These are phyloP conservation scores for Citrus australasica DNA, from an alignment of 345 rosid species.

Conservation along the genomic window DNA sequence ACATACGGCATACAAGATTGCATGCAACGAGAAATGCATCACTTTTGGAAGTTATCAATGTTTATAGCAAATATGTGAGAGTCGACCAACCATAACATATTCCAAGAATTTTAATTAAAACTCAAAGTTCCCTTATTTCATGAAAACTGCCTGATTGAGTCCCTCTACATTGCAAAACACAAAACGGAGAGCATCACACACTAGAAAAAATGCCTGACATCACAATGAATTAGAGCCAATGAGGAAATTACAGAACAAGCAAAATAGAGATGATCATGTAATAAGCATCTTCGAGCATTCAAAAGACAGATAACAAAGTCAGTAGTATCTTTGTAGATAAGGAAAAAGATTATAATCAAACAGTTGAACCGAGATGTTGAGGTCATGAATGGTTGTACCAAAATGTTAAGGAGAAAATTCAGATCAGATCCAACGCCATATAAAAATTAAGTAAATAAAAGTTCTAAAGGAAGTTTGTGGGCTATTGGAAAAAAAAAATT, in stretches of 20 bases:
- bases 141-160: not conserved
- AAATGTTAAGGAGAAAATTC: not conserved
- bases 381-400: not conserved
- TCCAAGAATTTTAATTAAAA: not conserved
- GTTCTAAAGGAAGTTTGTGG: not conserved
- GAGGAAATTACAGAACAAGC: not conserved
- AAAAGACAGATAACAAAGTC: not conserved
- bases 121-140: not conserved
- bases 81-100: not conserved
- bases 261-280: not conserved
- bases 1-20: not conserved
- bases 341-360: not conserved
- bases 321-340: not conserved
- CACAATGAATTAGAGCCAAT: not conserved
- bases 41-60: not conserved
- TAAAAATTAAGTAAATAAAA: not conserved
- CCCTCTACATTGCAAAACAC: not conserved
- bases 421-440: not conserved
- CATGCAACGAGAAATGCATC: not conserved
- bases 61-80: not conserved
- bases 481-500: not conserved
- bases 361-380: not conserved
- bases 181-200: not conserved
- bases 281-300: not conserved
- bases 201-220: not conserved